These are phyloP conservation scores for Eucalyptus marginata DNA, from an alignment of 345 rosid species.

Conservation along the genomic window DNA sequence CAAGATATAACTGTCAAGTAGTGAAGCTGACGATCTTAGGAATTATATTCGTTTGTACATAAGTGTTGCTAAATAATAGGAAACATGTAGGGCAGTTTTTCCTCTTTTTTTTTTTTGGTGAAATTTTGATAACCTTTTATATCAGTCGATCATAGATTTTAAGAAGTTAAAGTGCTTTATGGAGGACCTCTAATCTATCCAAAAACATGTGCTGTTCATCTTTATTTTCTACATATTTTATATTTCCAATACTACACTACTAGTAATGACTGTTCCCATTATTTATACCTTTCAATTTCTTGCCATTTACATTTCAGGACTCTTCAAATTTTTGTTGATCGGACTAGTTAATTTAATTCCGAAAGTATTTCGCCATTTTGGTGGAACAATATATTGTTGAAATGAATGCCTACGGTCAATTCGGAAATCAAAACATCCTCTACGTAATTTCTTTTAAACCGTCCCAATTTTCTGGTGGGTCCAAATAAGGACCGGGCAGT, in stretches of 20 bases:
- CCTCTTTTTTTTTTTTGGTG: no score
- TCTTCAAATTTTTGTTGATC: not conserved
- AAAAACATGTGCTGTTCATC: not conserved
- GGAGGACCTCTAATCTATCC: not conserved
- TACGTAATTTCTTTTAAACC: not conserved
- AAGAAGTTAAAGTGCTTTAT: no score
- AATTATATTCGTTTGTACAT: no score
- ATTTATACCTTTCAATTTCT: not conserved
- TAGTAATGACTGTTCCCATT: not conserved
- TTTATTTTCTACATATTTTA: not conserved
- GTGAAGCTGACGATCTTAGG: no score
- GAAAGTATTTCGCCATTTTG: not conserved
- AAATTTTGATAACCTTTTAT: no score
- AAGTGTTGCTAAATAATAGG: no score
- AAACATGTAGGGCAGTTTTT: no score
- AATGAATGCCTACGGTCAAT: not conserved
- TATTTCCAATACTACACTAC: not conserved
- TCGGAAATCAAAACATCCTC: not conserved
- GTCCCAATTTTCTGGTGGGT: not conserved
- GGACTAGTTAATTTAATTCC: not conserved
- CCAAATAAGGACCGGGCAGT: no score
- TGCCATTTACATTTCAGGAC: not conserved
- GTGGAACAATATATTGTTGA: not conserved
- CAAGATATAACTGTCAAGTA: no score
- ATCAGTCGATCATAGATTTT: no score